Conservation (phyloP, 139 green algal species). For the Micromonas pusilla region DNA sequence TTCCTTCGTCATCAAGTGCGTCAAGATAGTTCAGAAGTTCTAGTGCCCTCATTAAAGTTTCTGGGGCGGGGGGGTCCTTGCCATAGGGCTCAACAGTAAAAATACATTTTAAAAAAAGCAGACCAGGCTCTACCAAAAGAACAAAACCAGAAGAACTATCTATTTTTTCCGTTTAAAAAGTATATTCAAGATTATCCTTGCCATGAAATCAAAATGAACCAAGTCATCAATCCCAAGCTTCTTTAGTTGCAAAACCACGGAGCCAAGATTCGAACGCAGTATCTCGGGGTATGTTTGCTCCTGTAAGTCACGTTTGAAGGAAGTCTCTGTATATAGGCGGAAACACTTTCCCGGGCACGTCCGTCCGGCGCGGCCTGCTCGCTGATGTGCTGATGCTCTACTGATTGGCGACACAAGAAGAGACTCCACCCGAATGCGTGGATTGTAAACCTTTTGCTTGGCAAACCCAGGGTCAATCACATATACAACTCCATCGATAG, state of each 20-base stretch:
- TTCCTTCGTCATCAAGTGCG: constrained; percentile 94
- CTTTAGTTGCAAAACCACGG: constrained; percentile 90
- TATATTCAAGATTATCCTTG: constrained; percentile 46
- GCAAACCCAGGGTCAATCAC: constrained; percentile 93
- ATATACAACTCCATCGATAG: constrained; percentile 97
- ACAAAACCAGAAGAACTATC: constrained; percentile 20
- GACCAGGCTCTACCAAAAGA: not conserved
- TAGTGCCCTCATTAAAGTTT: constrained; percentile 97
- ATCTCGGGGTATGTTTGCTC: constrained; percentile 99
- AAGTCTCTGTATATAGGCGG: constrained; percentile 86
- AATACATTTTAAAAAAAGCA: not conserved
- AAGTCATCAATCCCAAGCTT: constrained; percentile 99
- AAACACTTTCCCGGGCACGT: constrained; percentile 98
- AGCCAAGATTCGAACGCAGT: constrained; percentile 92
- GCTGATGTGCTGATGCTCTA: constrained; percentile 87
- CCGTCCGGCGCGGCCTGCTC: constrained; percentile 85
- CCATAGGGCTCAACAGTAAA: constrained; percentile 93
- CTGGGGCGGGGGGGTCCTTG: constrained; percentile 97
- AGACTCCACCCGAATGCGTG: constrained; percentile 88
- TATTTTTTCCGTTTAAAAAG: not conserved
- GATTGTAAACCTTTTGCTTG: constrained; percentile 99
- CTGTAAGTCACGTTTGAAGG: constrained; percentile 93
- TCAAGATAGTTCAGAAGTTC: constrained; percentile 99
- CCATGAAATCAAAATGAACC: constrained; percentile 42
- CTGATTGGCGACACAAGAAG: constrained; percentile 97